Conservation (phyloP, 257 asterid genomes). For the Lithospermum erythrorhizon region DNA sequence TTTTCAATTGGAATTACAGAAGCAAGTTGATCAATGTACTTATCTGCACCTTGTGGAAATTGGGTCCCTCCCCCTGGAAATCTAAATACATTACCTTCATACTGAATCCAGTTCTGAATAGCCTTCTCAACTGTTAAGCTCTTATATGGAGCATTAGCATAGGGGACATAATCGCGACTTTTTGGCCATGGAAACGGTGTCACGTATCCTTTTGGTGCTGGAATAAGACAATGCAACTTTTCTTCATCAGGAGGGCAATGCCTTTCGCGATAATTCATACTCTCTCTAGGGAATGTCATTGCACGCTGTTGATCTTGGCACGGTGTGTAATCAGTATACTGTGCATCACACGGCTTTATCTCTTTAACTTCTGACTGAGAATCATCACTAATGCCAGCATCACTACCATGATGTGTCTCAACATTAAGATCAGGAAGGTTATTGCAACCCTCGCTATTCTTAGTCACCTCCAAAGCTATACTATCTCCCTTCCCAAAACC, state of each 20-base stretch:
- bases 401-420: slow-evolving; percentile 29
- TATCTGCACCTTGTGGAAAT: slow-evolving; percentile 39
- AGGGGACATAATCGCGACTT: slow-evolving; percentile 37
- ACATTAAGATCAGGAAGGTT: slow-evolving; percentile 21
- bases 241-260: slow-evolving; percentile 32
- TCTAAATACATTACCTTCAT: slow-evolving; percentile 29
- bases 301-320: slow-evolving; percentile 36
- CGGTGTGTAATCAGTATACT: slow-evolving; percentile 28
- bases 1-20: slow-evolving; percentile 30
- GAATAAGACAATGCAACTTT: slow-evolving; percentile 32
- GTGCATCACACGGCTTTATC: slow-evolving; percentile 20
- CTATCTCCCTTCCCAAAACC: slow-evolving; percentile 39
- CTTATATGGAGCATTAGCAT: slow-evolving; percentile 32
- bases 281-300: slow-evolving; percentile 32
- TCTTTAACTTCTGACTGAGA: slow-evolving; percentile 11
- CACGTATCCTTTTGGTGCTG: slow-evolving; percentile 36
- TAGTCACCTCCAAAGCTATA: slow-evolving; percentile 30
- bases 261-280: slow-evolving; percentile 34
- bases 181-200: slow-evolving; percentile 39
- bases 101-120: slow-evolving; percentile 37
- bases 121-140: slow-evolving; percentile 38
- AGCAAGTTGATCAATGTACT: slow-evolving; percentile 35
- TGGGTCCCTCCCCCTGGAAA: slow-evolving; percentile 41
- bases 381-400: slow-evolving; percentile 8
- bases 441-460: slow-evolving; percentile 24